These are phyloP conservation scores for Quercus mongolica DNA, from an alignment of 306 rosid species.

Conservation along the genomic window DNA sequence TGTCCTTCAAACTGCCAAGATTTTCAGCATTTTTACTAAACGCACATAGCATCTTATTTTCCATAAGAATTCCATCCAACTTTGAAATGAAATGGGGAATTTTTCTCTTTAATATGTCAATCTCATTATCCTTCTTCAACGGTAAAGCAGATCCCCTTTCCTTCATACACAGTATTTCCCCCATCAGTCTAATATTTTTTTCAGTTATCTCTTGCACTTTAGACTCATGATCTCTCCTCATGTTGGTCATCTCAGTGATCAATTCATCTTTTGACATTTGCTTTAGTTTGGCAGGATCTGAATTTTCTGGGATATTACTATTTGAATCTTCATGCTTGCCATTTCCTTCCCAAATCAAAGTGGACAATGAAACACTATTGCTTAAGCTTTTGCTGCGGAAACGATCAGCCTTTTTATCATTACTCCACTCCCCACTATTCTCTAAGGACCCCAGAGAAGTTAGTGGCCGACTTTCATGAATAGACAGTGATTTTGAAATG, in stretches of 20 bases:
- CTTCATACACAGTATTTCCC: constrained; percentile 51
- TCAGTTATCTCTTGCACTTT: constrained; percentile 65
- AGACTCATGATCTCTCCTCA: constrained; percentile 84
- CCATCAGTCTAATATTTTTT: constrained; percentile 48
- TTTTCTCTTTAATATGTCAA: constrained; percentile 63
- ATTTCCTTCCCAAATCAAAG: constrained; percentile 50
- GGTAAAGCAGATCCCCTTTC: constrained; percentile 48
- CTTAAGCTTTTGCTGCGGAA: constrained; percentile 40
- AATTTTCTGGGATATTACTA: constrained; percentile 35
- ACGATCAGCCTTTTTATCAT: constrained; percentile 44
- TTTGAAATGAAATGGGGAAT: constrained; percentile 57
- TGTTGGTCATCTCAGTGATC: constrained; percentile 52
- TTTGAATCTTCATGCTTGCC: constrained; percentile 56
- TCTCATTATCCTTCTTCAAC: constrained; percentile 70
- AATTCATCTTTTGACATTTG: constrained; percentile 50
- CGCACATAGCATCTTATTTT: constrained; percentile 42
- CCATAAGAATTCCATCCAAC: constrained; percentile 61
- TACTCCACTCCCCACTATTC: constrained; percentile 46
- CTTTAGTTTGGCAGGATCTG: constrained; percentile 43
- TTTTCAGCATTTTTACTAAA: constrained; percentile 41
- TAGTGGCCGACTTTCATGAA: constrained; percentile 56
- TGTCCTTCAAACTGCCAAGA: constrained; percentile 53
- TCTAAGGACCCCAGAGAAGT: constrained; percentile 71
- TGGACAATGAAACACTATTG: constrained; percentile 27
- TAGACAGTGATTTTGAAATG: constrained; percentile 47